Conservation (phyloP, 768 basidiomycete genomes). For the Lactarius akahatsu region DNA sequence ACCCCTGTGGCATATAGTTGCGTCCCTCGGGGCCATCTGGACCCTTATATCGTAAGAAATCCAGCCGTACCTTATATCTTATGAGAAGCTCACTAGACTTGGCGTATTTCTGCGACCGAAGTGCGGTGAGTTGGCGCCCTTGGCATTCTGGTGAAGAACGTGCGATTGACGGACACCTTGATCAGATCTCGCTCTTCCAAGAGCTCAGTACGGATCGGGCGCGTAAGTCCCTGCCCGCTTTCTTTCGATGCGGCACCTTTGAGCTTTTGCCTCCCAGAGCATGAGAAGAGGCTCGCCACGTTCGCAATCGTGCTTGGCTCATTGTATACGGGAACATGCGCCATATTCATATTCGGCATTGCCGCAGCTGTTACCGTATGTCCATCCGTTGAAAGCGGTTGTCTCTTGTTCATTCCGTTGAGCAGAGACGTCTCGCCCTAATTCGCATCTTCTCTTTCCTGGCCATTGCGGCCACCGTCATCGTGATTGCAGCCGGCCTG, state of each 20-base stretch:
- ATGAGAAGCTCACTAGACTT: constrained; percentile 12
- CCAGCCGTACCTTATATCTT: neutral
- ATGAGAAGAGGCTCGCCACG: constrained; percentile 46
- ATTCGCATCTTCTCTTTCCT: constrained; percentile 58
- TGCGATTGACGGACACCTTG: neutral
- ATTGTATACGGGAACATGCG: constrained; percentile 50
- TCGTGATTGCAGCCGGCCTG: constrained; percentile 53
- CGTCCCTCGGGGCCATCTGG: constrained; percentile 56
- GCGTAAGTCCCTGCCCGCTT: constrained; percentile 41
- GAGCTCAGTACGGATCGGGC: constrained; percentile 47
- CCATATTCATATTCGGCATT: constrained; percentile 57
- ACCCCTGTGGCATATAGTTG: constrained; percentile 33
- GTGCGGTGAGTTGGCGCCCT: constrained; percentile 14
- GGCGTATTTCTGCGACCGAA: constrained; percentile 36
- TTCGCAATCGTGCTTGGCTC: constrained; percentile 61
- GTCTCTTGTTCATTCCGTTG: neutral
- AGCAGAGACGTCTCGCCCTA: constrained; percentile 51
- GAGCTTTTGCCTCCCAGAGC: constrained; percentile 37
- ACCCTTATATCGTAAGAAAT: constrained; percentile 58
- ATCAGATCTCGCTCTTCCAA: constrained; percentile 62
- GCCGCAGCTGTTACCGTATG: constrained; percentile 51
- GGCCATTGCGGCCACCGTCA: constrained; percentile 46
- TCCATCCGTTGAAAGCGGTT: constrained; percentile 21
- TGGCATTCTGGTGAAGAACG: neutral
- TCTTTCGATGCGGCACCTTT: neutral